Evolutionary conservation across 225 moss, liverwort and hornwort genomes (phyloP).

Genomic region (Pleurozium schreberi): DNA sequence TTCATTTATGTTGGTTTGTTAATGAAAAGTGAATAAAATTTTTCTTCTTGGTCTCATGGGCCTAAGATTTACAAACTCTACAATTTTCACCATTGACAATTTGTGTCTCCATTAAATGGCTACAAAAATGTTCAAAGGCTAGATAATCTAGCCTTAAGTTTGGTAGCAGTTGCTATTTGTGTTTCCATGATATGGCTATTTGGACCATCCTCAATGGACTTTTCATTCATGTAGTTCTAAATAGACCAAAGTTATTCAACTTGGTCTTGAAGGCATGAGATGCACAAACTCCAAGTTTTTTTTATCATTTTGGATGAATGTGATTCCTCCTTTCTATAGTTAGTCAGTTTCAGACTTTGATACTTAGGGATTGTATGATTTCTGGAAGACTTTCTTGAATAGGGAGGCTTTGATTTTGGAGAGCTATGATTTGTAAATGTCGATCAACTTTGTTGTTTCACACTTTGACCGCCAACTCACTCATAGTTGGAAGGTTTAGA

Average conservation of each 20-base stretch:
- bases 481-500: background rate
- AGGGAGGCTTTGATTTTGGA: background rate
- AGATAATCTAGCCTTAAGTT: background rate
- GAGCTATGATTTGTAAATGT: background rate
- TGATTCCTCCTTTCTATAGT: background rate
- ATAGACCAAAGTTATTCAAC: background rate
- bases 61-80: background rate
- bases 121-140: no score
- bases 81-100: no score
- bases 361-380: background rate
- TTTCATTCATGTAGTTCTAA: no score
- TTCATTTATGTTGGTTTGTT: background rate
- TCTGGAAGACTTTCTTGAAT: no score
- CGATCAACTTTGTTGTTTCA: background rate
- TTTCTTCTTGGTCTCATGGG: background rate
- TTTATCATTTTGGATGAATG: background rate
- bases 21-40: background rate
- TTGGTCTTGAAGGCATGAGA: background rate
- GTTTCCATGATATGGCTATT: background rate
- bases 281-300: background rate
- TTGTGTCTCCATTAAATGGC: no score
- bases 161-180: no score
- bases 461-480: accelerated
- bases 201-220: background rate
- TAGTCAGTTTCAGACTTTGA: background rate